phyloP scores from a whole-genome alignment of 768 basidiomycete genomes.

The Macrolepiota fuliginosa region DNA sequence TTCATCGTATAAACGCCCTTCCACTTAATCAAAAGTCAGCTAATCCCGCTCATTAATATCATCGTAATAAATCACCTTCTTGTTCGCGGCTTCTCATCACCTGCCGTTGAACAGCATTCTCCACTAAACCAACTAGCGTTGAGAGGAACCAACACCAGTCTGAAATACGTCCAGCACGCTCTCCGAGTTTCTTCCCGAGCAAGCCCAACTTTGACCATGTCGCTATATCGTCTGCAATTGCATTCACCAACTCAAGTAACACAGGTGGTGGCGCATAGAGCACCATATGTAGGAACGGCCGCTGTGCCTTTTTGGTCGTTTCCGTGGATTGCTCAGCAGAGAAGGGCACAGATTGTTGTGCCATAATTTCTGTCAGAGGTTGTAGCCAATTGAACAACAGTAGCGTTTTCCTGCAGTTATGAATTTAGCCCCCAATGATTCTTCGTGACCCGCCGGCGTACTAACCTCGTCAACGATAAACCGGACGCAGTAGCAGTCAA shows the following conservation, averaged over 20 bases:
- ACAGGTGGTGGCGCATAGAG: conserved; percentile 82
- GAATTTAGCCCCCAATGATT: neutral
- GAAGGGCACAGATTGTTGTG: conserved; percentile 67
- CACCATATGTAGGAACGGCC: conserved; percentile 70
- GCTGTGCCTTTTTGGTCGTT: conserved; percentile 35
- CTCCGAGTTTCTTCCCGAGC: conserved; percentile 60
- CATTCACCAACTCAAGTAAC: conserved; percentile 73
- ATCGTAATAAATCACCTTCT: conserved; percentile 46
- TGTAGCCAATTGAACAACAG: conserved; percentile 84
- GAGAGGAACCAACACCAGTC: conserved; percentile 87
- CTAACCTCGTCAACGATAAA: conserved; percentile 73
- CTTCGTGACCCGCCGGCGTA: conserved; percentile 2
- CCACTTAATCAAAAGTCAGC: conserved; percentile 42
- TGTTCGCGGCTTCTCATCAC: conserved; percentile 63
- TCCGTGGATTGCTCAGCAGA: conserved; percentile 41
- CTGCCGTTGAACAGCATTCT: conserved; percentile 77
- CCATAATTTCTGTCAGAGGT: conserved; percentile 68
- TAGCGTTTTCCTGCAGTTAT: conserved; percentile 63
- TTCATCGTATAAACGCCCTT: conserved; percentile 69
- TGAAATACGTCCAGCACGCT: conserved; percentile 69
- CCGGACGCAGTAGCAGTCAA: conserved; percentile 62
- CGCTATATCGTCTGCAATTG: conserved; percentile 73
- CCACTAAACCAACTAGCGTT: conserved; percentile 78
- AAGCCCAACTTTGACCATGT: conserved; percentile 75
- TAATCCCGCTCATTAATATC: conserved; percentile 1